These are phyloP conservation scores for Leccinum olivaceoglutinosum DNA, from an alignment of 1,284 basidiomycete genomes.

Conservation along the genomic window DNA sequence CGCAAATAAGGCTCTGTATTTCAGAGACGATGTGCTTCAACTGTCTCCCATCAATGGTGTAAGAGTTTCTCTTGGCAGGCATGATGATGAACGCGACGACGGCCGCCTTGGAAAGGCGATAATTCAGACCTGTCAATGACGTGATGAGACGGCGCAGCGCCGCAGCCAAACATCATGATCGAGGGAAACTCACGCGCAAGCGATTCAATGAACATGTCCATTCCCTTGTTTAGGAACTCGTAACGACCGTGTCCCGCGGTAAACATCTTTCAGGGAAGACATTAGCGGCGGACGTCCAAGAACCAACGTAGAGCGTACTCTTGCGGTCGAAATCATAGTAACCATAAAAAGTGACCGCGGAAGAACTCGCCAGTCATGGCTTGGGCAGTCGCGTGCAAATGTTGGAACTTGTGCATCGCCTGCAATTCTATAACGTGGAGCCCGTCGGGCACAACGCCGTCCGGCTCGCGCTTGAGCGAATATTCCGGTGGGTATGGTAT, in stretches of 20 bases:
- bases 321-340: slow-evolving; percentile 95
- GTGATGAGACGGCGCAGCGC: slow-evolving; percentile 1
- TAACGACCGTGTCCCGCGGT: slow-evolving; percentile 86
- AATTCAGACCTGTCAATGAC: slow-evolving; percentile 61
- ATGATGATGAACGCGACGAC: slow-evolving; percentile 99
- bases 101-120: slow-evolving; percentile 77
- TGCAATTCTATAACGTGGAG: slow-evolving; percentile 96
- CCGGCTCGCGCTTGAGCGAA: slow-evolving; percentile 93
- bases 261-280: slow-evolving; percentile 61
- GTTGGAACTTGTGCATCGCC: slow-evolving; percentile 96
- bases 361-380: slow-evolving; percentile 98
- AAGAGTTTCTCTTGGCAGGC: slow-evolving; percentile 94
- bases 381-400: slow-evolving; percentile 88
- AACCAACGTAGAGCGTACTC: slow-evolving; percentile 85
- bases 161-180: neutral
- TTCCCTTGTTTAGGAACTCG: slow-evolving; percentile 98
- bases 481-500: slow-evolving; percentile 84
- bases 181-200: slow-evolving; percentile 64
- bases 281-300: slow-evolving; percentile 2
- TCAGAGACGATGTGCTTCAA: slow-evolving; percentile 91
- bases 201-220: slow-evolving; percentile 98
- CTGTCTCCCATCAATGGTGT: slow-evolving; percentile 96
- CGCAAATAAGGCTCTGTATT: slow-evolving; percentile 90
- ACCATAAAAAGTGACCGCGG: slow-evolving; percentile 94
- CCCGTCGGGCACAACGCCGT: slow-evolving; percentile 97